phyloP scores from a whole-genome alignment of 176 grass and related monocot species.

The Alloteropsis semialata region DNA sequence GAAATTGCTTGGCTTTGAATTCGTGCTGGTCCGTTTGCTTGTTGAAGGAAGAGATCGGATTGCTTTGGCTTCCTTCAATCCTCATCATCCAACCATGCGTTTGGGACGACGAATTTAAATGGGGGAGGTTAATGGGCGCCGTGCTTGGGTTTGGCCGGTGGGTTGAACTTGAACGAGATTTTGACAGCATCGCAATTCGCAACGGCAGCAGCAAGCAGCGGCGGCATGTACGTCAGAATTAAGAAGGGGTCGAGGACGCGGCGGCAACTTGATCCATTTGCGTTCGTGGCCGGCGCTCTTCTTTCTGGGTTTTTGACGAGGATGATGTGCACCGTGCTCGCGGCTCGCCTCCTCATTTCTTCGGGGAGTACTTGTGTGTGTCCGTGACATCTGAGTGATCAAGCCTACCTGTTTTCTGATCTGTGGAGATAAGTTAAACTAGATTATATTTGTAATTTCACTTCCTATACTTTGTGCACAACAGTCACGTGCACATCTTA shows the following conservation, averaged over 20 bases:
- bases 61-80: background rate
- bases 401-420: too few relatives aligned
- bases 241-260: background rate
- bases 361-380: background rate
- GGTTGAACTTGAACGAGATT: conserved; percentile 16
- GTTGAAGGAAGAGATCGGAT: conserved; percentile 1
- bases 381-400: background rate
- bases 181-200: background rate
- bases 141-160: background rate
- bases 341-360: background rate
- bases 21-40: background rate
- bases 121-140: background rate
- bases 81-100: background rate
- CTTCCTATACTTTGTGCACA: too few relatives aligned
- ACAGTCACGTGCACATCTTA: too few relatives aligned
- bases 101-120: background rate
- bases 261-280: background rate
- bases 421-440: too few relatives aligned
- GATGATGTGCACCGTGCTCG: background rate
- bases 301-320: background rate
- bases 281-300: background rate
- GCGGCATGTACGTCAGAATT: background rate
- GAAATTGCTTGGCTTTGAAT: background rate
- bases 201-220: background rate
- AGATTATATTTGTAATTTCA: too few relatives aligned